Evolutionary conservation across 225 moss, liverwort and hornwort genomes (phyloP).

Genomic region (Takakia lepidozioides): DNA sequence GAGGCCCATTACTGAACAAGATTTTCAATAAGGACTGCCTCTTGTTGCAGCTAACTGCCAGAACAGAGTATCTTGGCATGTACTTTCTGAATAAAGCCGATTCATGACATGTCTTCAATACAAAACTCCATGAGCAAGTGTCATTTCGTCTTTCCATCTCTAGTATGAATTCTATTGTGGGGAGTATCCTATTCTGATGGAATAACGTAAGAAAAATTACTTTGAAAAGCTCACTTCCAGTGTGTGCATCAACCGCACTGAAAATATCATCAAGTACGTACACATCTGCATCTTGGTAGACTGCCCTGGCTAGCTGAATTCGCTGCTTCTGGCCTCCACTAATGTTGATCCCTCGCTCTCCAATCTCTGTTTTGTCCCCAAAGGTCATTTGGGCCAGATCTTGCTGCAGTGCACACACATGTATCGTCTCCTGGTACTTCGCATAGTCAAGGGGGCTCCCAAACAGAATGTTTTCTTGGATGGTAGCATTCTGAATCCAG

Average conservation of each 20-base stretch:
- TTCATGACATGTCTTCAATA: too few relatives aligned
- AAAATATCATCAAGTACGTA: slow-evolving; percentile 60
- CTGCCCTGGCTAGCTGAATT: slow-evolving; percentile 63
- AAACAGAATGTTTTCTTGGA: slow-evolving; percentile 53
- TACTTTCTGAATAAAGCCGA: too few relatives aligned
- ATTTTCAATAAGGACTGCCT: too few relatives aligned
- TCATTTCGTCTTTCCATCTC: too few relatives aligned
- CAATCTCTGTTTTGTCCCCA: slow-evolving; percentile 57
- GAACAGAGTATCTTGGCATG: too few relatives aligned
- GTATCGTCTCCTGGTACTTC: slow-evolving; percentile 38
- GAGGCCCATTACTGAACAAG: too few relatives aligned
- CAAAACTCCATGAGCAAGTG: too few relatives aligned
- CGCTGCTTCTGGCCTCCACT: too few relatives aligned
- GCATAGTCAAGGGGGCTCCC: slow-evolving; percentile 29
- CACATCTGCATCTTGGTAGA: slow-evolving; percentile 51
- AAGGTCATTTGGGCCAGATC: slow-evolving; percentile 49
- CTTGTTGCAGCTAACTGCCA: too few relatives aligned
- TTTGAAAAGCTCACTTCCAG: slow-evolving; percentile 43
- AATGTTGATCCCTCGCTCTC: slow-evolving; percentile 52
- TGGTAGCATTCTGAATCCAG: slow-evolving; percentile 63
- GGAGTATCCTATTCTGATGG: not conserved
- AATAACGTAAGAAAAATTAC: slow-evolving; percentile 10
- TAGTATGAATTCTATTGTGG: too few relatives aligned
- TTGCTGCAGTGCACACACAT: slow-evolving; percentile 36
- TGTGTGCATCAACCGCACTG: slow-evolving; percentile 56